phyloP scores from a whole-genome alignment of 176 grass and related monocot species.

The Avena sativa region DNA sequence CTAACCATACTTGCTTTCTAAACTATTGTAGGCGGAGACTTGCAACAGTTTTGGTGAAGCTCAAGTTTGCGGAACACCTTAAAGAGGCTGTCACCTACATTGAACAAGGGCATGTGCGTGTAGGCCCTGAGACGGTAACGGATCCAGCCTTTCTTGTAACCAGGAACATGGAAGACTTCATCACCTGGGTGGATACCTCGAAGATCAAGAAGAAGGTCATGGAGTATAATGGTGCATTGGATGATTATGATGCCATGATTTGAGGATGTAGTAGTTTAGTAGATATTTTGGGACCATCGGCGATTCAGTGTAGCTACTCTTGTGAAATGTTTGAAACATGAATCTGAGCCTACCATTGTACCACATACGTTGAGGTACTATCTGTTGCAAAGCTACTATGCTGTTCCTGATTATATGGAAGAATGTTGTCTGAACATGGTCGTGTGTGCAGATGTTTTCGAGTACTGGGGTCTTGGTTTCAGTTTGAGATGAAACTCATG shows the following conservation, averaged over 20 bases:
- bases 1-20: not conserved
- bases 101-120: slow-evolving; percentile 80
- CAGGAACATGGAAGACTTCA: slow-evolving; percentile 97
- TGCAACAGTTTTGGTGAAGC: slow-evolving; percentile 74
- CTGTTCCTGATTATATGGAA: not conserved
- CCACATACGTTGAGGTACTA: no score
- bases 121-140: slow-evolving; percentile 75
- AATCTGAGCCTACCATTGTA: not conserved
- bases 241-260: slow-evolving; percentile 78
- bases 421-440: not conserved
- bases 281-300: not conserved
- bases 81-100: slow-evolving; percentile 93
- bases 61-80: slow-evolving; percentile 88
- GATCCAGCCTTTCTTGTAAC: slow-evolving; percentile 91
- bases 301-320: not conserved
- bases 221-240: slow-evolving; percentile 67
- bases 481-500: not conserved
- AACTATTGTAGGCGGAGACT: slow-evolving; percentile 65
- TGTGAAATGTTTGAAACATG: not conserved
- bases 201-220: slow-evolving; percentile 78
- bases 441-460: not conserved
- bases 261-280: slow-evolving; percentile 28
- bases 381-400: slow-evolving; percentile 1
- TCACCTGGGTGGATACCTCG: slow-evolving; percentile 90
- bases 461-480: not conserved